Evolutionary conservation across 192 early-diverging fungal species (phyloP), one percentile per base, ranked within the genome.

Genomic region (Podila minutissima): DNA sequence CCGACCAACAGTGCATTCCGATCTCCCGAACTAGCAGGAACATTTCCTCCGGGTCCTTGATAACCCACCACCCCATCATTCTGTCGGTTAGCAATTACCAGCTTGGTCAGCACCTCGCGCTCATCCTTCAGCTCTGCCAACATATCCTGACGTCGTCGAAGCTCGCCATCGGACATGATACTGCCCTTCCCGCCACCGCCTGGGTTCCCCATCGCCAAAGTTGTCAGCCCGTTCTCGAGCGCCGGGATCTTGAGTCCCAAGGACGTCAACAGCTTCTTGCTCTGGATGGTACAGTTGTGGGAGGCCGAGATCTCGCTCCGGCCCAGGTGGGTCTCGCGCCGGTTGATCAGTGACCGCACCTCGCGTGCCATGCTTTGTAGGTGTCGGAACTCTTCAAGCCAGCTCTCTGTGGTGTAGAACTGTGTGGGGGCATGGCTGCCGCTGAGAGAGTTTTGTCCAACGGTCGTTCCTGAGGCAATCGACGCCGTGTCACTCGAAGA

Each of bases 211-310:
- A 86, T 82, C 51, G 92, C 88, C 9, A 93, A 67, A 1, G 71
- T 79, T 51, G 50, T 73, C 46, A 95, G 64, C 10, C 85, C 86
- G 35, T 82, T 70, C 41, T 93, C 91, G 17, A 95, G 83, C 51
- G 72, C 77, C 0, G 84, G 78, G 19, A 90, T 61, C 4, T 91
- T 87, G 12, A 82, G 77, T 10, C 82, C 72, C 10, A 91, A 55
- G 2, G 76, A 75, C 7, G 83, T 77, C 26, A 97, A 65, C 13
- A 86, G 84, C 24, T 93, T 91, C 73, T 94, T 94, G 58, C 92
- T 93, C 79, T 93, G 92, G 8, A 94, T 83, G n/a, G 91, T 83
- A 53, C 92, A 91, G 64, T 93, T 92, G 71, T 97, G 95, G 3
- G 92, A 91, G 31, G 89, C 89, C 0, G 92, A 89, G 24, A 94